Evolutionary conservation across 345 rosid species (phyloP).

Genomic region (Eucalyptus camaldulensis): DNA sequence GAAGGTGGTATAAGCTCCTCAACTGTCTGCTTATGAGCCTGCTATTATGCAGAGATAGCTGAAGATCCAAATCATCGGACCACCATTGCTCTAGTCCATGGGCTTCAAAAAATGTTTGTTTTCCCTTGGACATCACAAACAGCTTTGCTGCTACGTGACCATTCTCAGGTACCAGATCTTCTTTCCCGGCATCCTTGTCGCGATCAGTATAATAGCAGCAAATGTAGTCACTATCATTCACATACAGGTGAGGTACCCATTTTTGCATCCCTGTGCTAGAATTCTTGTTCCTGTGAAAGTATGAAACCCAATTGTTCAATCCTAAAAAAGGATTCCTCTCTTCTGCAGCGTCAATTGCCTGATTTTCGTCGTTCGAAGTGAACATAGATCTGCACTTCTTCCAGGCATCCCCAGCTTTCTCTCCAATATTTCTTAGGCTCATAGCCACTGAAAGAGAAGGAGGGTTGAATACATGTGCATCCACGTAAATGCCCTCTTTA

Average conservation of each 20-base stretch:
- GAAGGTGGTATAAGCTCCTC: slow-evolving; percentile 52
- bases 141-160: slow-evolving; percentile 61
- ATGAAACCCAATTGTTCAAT: slow-evolving; percentile 45
- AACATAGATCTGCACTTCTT: slow-evolving; percentile 62
- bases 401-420: slow-evolving; percentile 74
- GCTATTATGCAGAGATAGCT: slow-evolving; percentile 52
- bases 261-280: slow-evolving; percentile 28
- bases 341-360: not conserved
- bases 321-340: slow-evolving; percentile 12
- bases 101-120: slow-evolving; percentile 80
- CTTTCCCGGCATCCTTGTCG: slow-evolving; percentile 27
- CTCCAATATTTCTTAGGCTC: slow-evolving; percentile 77
- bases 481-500: slow-evolving; percentile 66
- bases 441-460: slow-evolving; percentile 83
- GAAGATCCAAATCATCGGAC: slow-evolving; percentile 74
- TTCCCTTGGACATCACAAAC: slow-evolving; percentile 82
- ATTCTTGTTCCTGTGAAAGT: slow-evolving; percentile 27
- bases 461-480: slow-evolving; percentile 88
- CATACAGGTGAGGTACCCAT: slow-evolving; percentile 88
- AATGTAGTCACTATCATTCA: slow-evolving; percentile 83
- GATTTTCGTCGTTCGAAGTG: slow-evolving; percentile 24
- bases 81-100: slow-evolving; percentile 98
- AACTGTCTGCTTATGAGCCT: slow-evolving; percentile 82
- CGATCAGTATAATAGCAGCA: slow-evolving; percentile 71
- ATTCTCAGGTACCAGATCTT: slow-evolving; percentile 19